Conservation (phyloP, 495 filamentous ascomycete genomes). For the Lophiotrema nucula region DNA sequence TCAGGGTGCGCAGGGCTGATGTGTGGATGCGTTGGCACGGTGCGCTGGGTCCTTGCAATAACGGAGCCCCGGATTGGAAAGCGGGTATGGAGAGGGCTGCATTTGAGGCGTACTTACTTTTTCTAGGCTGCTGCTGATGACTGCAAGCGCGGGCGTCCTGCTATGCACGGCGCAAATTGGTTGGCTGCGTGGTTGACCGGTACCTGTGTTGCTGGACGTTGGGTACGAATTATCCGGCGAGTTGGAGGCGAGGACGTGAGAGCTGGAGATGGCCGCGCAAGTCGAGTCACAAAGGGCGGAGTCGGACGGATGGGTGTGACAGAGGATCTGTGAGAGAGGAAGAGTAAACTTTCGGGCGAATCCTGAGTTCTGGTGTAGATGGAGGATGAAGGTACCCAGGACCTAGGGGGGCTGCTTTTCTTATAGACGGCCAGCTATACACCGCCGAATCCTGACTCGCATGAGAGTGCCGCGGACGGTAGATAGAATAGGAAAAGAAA, state of each 20-base stretch:
- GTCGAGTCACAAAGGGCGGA: neutral
- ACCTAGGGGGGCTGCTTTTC: conserved; percentile 7
- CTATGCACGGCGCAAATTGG: conserved; percentile 1
- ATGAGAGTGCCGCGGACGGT: neutral
- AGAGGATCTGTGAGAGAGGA: neutral
- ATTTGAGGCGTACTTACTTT: conserved; percentile 23
- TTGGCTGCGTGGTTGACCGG: conserved; percentile 5
- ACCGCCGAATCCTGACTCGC: conserved; percentile 19
- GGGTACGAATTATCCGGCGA: conserved; percentile 29
- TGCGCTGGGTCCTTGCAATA: neutral
- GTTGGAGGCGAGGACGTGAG: conserved; percentile 20
- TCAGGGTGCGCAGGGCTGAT: conserved; percentile 18
- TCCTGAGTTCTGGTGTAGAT: neutral
- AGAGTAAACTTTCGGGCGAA: neutral
- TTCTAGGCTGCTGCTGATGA: conserved; percentile 1
- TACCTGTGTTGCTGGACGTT: conserved; percentile 16
- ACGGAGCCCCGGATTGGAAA: conserved; percentile 19
- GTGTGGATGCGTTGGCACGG: conserved; percentile 26
- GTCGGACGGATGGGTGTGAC: conserved; percentile 5
- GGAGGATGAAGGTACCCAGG: conserved; percentile 2
- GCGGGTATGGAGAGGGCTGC: conserved; percentile 14
- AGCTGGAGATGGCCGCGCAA: neutral
- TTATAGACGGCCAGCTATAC: conserved; percentile 15
- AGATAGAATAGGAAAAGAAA: conserved; percentile 3
- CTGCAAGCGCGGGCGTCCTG: neutral